Evolutionary conservation across 257 asterid species (phyloP), one percentile per base, ranked within the genome.

Genomic region (Solanum appendiculatum): DNA sequence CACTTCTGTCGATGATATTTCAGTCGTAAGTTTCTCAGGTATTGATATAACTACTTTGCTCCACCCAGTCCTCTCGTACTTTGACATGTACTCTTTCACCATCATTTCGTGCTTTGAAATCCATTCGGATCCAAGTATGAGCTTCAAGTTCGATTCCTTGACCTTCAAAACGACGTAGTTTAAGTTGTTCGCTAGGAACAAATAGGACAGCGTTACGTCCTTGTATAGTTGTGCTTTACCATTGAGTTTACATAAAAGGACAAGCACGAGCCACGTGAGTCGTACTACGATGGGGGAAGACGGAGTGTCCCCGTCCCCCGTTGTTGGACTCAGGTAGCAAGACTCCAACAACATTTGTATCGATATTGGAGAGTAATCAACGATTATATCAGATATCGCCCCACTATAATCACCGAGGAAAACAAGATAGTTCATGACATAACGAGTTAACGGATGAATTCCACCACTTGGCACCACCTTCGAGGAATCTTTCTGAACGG

Each of bases 361-460:
- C 7, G 89, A 66, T 72, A 88, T 54, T 0, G 96, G 88, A 90
- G 92, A 92, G 80, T 9, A 69, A 69, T 96, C 95, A 14, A 92
- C 82, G 9, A 95, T 51, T 36, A 96, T 92, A 86, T 93, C 98
- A n/a, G 96, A 88, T 40, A 95, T 83, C 0, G 94, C 77, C n/a
- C 94, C 95, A 88, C 94, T 92, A 91, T 96, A 96, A 64, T 96
- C 99, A 75, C 92, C 87, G 64, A 96, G 91, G 88, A 95, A 94
- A 23, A 92, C 91, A 56, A 96, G 91, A 87, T 89, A 94, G 87
- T 96, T 96, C 99, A 96, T 96, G 86, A 95, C 99, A 89, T 96
- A 96, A 44, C 98, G 98, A 11, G 98, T 92, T 85, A 96, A 94
- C 1, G 98, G 98, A 66, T 96, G 99, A 25, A 95, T 89, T 9